A percentile compares a stretch with the other conserved stretches of the same genome.
phyloP scores from a whole-genome alignment of 2,329 filamentous ascomycete genomes.

The Triangularia verruculosa region DNA sequence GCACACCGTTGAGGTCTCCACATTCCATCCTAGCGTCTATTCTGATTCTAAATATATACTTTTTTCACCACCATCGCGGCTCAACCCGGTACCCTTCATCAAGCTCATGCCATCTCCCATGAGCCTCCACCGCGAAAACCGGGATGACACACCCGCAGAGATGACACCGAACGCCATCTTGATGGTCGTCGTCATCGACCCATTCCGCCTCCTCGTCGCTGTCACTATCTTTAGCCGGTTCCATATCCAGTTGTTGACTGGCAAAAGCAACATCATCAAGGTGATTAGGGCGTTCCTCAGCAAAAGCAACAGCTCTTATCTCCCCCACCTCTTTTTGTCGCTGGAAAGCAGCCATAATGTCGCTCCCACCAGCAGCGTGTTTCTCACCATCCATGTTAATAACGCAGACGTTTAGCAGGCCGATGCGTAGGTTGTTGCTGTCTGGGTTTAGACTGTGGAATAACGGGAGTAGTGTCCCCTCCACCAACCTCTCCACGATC shows the following conservation, averaged over 20 bases:
- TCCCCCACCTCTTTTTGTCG: conserved; percentile 48
- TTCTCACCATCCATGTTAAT: conserved; percentile 73
- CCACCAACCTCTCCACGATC: conserved; percentile 66
- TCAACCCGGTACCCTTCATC: neutral
- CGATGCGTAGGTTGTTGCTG: conserved; percentile 68
- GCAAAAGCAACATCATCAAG: neutral
- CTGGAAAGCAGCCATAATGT: conserved; percentile 82
- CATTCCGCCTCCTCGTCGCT: neutral
- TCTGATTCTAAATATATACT: neutral
- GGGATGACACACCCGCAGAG: conserved; percentile 31
- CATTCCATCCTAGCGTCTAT: too few relatives aligned
- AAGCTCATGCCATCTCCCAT: conserved; percentile 29
- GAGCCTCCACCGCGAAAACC: conserved; percentile 30
- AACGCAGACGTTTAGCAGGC: conserved; percentile 81
- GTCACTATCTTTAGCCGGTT: conserved; percentile 9
- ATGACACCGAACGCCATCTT: conserved; percentile 20
- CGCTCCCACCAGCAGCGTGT: conserved; percentile 52
- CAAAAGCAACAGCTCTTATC: neutral
- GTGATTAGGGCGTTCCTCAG: neutral
- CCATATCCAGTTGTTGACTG: too few relatives aligned
- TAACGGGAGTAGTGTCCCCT: conserved; percentile 65
- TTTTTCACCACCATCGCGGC: neutral
- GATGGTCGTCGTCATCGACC: neutral
- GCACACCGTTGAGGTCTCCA: too few relatives aligned
- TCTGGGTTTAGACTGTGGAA: conserved; percentile 73